Percentiles rank a stretch among this genome's conserved stretches.
Evolutionary conservation across 768 basidiomycete species (phyloP).

Genomic region (Mycena venus): DNA sequence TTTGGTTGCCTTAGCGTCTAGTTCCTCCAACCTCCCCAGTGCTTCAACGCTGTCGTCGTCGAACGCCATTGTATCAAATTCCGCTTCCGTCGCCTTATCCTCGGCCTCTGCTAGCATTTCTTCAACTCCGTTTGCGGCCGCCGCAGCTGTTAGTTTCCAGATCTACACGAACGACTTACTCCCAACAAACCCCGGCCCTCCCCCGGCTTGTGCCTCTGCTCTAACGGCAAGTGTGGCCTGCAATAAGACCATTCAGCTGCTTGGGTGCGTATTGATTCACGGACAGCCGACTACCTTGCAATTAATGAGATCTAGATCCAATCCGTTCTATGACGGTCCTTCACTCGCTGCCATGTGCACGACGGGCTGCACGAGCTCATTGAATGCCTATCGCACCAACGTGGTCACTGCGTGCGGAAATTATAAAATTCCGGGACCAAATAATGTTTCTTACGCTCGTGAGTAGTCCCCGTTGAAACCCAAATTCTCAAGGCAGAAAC

Average conservation of each 20-base stretch:
- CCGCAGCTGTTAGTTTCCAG: slow-evolving; percentile 15
- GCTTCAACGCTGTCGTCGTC: no score
- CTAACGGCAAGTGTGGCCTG: slow-evolving; percentile 29
- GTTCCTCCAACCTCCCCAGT: no score
- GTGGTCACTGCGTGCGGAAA: slow-evolving; percentile 38
- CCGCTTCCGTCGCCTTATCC: no score
- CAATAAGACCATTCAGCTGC: slow-evolving; percentile 29
- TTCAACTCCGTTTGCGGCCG: neutral
- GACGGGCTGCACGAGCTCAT: slow-evolving; percentile 28
- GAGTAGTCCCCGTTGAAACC: neutral
- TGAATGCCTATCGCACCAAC: slow-evolving; percentile 35
- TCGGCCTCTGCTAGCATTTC: neutral
- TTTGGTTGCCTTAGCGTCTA: neutral
- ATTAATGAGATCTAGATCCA: neutral
- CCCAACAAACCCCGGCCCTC: slow-evolving; percentile 27
- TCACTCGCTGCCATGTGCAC: slow-evolving; percentile 35
- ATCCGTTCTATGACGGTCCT: slow-evolving; percentile 18
- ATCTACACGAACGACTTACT: slow-evolving; percentile 30
- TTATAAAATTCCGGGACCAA: slow-evolving; percentile 30
- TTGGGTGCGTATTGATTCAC: neutral
- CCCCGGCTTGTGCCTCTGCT: slow-evolving; percentile 27
- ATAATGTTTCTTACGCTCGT: slow-evolving; percentile 30
- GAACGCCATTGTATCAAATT: no score
- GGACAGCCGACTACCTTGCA: neutral
- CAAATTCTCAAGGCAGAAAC: neutral